Percentiles rank a stretch among this genome's conserved stretches.
These are phyloP conservation scores for Hansenula lynferdii DNA, from an alignment of 1,139 yeast species.

Conservation along the genomic window DNA sequence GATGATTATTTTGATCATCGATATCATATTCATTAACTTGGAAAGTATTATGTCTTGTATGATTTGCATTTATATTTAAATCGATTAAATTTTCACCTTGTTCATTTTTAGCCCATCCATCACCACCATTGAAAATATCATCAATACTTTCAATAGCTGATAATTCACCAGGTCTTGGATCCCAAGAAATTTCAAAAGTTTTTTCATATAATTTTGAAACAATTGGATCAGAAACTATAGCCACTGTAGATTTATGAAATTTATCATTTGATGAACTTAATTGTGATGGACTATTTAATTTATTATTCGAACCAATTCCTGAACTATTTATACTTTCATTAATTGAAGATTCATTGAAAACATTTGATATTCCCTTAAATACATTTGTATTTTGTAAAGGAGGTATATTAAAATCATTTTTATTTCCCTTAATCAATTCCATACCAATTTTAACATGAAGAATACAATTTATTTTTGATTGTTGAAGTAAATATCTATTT, in stretches of 20 bases:
- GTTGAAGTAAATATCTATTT: conserved; percentile 63
- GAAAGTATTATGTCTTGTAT: too few species aligned
- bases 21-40: not conserved
- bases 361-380: conserved; percentile 17
- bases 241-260: conserved; percentile 8
- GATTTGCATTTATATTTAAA: conserved; percentile 25
- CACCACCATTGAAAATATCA: conserved; percentile 71
- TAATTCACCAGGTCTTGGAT: conserved; percentile 66
- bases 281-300: conserved; percentile 2
- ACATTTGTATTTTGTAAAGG: conserved; percentile 10
- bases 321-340: not conserved
- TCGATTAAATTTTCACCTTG: conserved; percentile 38
- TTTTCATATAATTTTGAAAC: conserved; percentile 51
- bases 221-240: conserved; percentile 42
- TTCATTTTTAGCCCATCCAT: conserved; percentile 58
- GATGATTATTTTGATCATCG: conserved; percentile 1
- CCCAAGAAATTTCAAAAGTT: conserved; percentile 75
- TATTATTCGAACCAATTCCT: not conserved
- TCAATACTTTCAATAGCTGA: conserved; percentile 70
- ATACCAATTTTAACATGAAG: conserved; percentile 46
- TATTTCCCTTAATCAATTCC: conserved; percentile 39
- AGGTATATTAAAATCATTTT: conserved; percentile 27
- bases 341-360: conserved; percentile 10
- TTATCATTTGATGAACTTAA: conserved; percentile 3
- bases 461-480: conserved; percentile 80